Conservation (phyloP, 192 early-diverging fungal species). For the Entomortierella chlamydospora region DNA sequence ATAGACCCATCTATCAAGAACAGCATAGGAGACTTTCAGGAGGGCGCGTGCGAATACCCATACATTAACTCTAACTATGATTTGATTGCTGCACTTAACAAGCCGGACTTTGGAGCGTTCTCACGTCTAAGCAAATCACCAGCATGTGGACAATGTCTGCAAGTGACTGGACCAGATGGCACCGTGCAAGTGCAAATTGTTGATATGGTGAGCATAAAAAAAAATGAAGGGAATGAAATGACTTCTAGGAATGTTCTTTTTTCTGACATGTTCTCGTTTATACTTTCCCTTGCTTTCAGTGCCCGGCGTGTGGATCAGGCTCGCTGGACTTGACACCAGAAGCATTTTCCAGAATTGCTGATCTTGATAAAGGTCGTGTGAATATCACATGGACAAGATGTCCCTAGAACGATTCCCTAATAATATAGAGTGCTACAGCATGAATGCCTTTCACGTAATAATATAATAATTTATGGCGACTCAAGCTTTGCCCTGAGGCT, state of each 20-base stretch:
- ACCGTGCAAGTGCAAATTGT: constrained; percentile 61
- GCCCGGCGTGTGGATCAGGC: constrained; percentile 52
- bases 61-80: constrained; percentile 31
- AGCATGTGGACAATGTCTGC: constrained; percentile 64
- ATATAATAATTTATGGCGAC: too few species aligned
- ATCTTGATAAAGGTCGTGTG: constrained; percentile 44
- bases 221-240: neutral
- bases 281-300: constrained; percentile 24
- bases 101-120: constrained; percentile 61
- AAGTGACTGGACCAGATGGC: constrained; percentile 62
- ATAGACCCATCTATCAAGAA: constrained; percentile 19
- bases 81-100: constrained; percentile 52
- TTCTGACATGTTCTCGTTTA: too few species aligned
- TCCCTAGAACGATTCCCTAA: neutral
- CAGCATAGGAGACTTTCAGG: constrained; percentile 7
- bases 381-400: constrained; percentile 48
- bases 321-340: constrained; percentile 50
- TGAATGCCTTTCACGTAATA: too few species aligned
- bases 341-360: constrained; percentile 52
- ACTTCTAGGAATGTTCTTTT: neutral
- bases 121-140: constrained; percentile 55
- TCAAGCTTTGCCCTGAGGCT: too few species aligned
- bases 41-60: constrained; percentile 40
- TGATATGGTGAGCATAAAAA: constrained; percentile 59
- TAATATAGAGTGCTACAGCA: too few species aligned